phyloP scores from a whole-genome alignment of 1,284 basidiomycete species.

The Cystobasidium sp. region DNA sequence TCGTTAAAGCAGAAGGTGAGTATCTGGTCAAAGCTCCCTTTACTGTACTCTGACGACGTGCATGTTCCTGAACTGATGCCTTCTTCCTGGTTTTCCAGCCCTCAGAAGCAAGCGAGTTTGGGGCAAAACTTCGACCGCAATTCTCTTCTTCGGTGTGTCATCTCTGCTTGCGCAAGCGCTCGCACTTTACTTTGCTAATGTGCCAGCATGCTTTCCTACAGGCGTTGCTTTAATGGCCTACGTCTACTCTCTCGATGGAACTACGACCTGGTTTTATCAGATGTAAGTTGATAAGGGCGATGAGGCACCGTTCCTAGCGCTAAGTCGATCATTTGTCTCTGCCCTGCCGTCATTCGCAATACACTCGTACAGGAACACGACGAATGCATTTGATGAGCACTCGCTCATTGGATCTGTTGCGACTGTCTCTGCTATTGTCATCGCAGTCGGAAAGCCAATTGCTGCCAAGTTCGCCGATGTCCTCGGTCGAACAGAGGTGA shows the following conservation, averaged over 20 bases:
- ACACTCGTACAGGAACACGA: constrained; percentile 45
- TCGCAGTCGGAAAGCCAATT: constrained; percentile 72
- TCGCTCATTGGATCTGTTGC: constrained; percentile 69
- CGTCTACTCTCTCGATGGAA: constrained; percentile 73
- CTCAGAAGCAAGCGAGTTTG: constrained; percentile 28
- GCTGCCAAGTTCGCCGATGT: constrained; percentile 79
- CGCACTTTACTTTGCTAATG: not conserved
- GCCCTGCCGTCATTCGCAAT: not conserved
- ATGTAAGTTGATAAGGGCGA: constrained; percentile 13
- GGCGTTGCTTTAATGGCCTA: constrained; percentile 69
- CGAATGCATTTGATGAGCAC: constrained; percentile 56
- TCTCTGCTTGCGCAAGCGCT: constrained; percentile 10
- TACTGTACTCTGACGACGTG: not conserved
- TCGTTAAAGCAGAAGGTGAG: constrained; percentile 47
- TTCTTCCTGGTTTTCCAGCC: not conserved
- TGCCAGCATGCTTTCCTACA: not conserved
- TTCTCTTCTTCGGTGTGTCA: constrained; percentile 35
- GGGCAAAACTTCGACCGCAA: constrained; percentile 46
- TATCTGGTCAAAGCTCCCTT: not conserved
- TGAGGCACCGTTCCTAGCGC: not conserved
- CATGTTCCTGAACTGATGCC: not conserved
- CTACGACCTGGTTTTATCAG: constrained; percentile 46
- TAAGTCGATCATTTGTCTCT: not conserved
- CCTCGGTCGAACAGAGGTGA: constrained; percentile 60
- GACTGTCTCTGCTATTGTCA: constrained; percentile 61